Base-by-base conservation (phyloP, 768 basidiomycete genomes). In the Phanerochaete carnosa region DNA sequence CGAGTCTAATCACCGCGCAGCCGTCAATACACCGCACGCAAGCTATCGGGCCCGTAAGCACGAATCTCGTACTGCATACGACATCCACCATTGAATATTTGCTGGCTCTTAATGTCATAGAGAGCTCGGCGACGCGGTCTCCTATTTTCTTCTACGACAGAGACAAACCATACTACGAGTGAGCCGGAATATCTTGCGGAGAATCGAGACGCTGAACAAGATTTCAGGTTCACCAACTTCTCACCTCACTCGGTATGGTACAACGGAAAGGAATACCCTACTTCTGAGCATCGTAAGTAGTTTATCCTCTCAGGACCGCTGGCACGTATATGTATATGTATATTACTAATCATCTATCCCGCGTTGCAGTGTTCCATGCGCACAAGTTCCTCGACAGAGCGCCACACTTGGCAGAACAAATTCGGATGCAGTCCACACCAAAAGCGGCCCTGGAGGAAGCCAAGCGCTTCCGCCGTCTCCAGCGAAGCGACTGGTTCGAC, bases 391-490 rank as follows among this genome's bases (percentile, higher is more conserved):
- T 86, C 60, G 78, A 79, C 2, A 77, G 81, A 65, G 75, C 80
- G 11, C 87, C 87, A 16, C 78, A 81, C 56, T 77, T 90, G 15
- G 88, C 88, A 11, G 88, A 90, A 65, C 85, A 86, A 62, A 84
- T 90, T 49, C 76, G 89, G 43, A 86, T 78, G 26, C 85, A 83
- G 64, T 85, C 84, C 61, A 74, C 80, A 58, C 85, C 88, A 0
- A 85, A 83, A 64, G 77, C 80, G 13, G 88, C 86, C 15, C 87
- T 88, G 64, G 82, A 84, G n/a, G 86, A 88, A 69, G 87, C 88
- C 33, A 83, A 85, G 47, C 81, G 85, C 7, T 81, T 86, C 65
- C 80, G 84, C 64, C 82, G 80, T 25, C 84, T 79, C 70, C 82
- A 86, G 19, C 78, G 88, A 33, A 73, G 75, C 6, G 88, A 90